Percentiles rank a stretch among this genome's conserved stretches.
Evolutionary conservation across 768 basidiomycete genomes (phyloP).

Genomic region (Dendrothele bispora): DNA sequence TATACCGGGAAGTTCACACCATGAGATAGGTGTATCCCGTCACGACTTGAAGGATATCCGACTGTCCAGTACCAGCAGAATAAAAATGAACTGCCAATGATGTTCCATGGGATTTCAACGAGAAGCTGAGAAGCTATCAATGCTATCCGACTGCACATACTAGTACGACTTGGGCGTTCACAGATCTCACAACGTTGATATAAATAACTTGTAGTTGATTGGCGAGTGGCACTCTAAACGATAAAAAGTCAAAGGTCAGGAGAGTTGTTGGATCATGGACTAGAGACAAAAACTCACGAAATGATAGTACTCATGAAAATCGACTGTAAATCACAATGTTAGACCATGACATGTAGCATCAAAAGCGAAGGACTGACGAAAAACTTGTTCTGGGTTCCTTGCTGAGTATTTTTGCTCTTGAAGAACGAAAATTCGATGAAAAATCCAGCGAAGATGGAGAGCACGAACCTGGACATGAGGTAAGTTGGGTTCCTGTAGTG

Average conservation of each 20-base stretch:
- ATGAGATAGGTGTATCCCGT: slow-evolving; percentile 61
- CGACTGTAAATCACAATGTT: slow-evolving; percentile 30
- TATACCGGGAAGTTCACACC: slow-evolving; percentile 58
- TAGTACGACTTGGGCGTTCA: slow-evolving; percentile 64
- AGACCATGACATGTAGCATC: neutral
- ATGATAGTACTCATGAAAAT: slow-evolving; percentile 58
- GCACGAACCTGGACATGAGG: slow-evolving; percentile 54
- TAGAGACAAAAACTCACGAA: slow-evolving; percentile 9
- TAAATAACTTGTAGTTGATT: slow-evolving; percentile 67
- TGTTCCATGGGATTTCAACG: slow-evolving; percentile 62
- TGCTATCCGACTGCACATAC: slow-evolving; percentile 67
- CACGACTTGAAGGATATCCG: slow-evolving; percentile 52
- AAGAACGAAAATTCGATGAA: slow-evolving; percentile 57
- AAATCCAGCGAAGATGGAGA: slow-evolving; percentile 51
- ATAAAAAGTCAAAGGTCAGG: slow-evolving; percentile 46
- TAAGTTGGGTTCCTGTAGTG: slow-evolving; percentile 64
- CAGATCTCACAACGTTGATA: slow-evolving; percentile 64
- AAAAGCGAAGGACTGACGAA: slow-evolving; percentile 46
- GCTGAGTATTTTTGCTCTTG: slow-evolving; percentile 50
- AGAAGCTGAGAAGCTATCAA: slow-evolving; percentile 55
- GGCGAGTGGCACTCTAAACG: no score
- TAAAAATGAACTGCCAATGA: slow-evolving; percentile 58
- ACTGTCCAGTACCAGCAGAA: slow-evolving; percentile 74
- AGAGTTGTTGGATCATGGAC: neutral
- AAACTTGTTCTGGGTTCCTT: slow-evolving; percentile 64